Evolutionary conservation across 2,329 filamentous ascomycete species (phyloP).

Genomic region (Phaeosphaeria sp.): DNA sequence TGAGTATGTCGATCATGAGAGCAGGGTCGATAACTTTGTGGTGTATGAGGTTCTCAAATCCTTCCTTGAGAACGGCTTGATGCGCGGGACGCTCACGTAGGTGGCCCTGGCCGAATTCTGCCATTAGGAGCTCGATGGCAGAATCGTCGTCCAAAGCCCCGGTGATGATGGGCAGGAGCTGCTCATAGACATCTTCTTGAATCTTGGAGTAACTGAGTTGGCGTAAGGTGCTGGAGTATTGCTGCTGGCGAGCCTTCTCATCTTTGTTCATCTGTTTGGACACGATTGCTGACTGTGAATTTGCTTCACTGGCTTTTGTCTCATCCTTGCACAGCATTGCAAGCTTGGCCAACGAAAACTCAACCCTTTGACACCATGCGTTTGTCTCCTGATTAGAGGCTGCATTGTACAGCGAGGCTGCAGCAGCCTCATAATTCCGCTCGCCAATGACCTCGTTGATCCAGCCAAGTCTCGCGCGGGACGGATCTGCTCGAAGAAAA

Average conservation of each 20-base stretch:
- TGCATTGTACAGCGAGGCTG: conserved; percentile 71
- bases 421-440: conserved; percentile 75
- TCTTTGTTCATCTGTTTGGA: conserved; percentile 37
- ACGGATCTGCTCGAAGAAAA: conserved; percentile 75
- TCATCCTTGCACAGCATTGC: conserved; percentile 55
- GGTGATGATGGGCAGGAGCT: conserved; percentile 70
- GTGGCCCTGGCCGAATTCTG: conserved; percentile 64
- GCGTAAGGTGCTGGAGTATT: conserved; percentile 55
- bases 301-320: conserved; percentile 53
- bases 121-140: conserved; percentile 76
- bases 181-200: conserved; percentile 79
- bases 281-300: conserved; percentile 51
- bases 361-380: conserved; percentile 91
- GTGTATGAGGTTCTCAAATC: conserved; percentile 71
- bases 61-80: conserved; percentile 73
- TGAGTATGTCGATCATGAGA: conserved; percentile 76
- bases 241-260: conserved; percentile 49
- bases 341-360: conserved; percentile 90
- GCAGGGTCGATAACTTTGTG: conserved; percentile 70
- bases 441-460: conserved; percentile 88
- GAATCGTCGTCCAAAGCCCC: conserved; percentile 80
- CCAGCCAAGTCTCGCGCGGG: conserved; percentile 84
- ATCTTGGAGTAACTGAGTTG: conserved; percentile 74
- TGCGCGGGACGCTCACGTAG: conserved; percentile 69
- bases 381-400: conserved; percentile 76